phyloP scores from a whole-genome alignment of 169 alveolate species.

The Eimeria falciformis region DNA sequence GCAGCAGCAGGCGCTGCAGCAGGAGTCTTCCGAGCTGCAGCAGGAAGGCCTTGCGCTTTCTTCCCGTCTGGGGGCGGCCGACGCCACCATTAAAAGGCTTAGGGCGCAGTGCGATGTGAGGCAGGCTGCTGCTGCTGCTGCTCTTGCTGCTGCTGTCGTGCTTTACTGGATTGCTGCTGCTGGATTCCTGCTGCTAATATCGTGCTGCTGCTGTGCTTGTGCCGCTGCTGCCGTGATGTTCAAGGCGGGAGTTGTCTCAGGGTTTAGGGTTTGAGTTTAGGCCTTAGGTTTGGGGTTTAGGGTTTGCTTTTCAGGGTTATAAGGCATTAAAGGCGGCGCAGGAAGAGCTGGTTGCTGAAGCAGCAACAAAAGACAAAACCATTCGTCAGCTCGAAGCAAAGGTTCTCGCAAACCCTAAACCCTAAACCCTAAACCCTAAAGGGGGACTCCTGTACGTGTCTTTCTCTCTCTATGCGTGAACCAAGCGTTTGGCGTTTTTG shows the following conservation, averaged over 20 bases:
- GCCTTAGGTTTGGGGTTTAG: not conserved
- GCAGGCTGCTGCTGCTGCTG: slow-evolving; percentile 35
- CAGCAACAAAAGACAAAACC: slow-evolving; percentile 16
- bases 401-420: not conserved
- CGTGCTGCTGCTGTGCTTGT: not conserved
- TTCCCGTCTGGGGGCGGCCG: slow-evolving; percentile 16
- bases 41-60: slow-evolving; percentile 42
- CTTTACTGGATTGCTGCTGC: not conserved
- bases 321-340: slow-evolving; percentile 26
- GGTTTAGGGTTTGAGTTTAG: too few relatives aligned
- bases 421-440: slow-evolving; percentile 3
- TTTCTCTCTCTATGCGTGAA: too few relatives aligned
- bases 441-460: not conserved
- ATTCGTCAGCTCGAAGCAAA: slow-evolving; percentile 13
- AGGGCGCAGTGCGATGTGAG: slow-evolving; percentile 38
- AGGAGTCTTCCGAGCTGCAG: slow-evolving; percentile 43
- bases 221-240: slow-evolving; percentile 9
- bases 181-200: not conserved
- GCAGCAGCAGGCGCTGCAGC: slow-evolving; percentile 40
- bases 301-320: slow-evolving; percentile 11
- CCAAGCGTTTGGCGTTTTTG: not conserved
- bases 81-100: slow-evolving; percentile 11
- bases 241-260: not conserved
- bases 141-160: slow-evolving; percentile 9
- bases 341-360: slow-evolving; percentile 5